Evolutionary conservation across 1,284 basidiomycete genomes (phyloP).

Genomic region (Ustilago cynodontis): DNA sequence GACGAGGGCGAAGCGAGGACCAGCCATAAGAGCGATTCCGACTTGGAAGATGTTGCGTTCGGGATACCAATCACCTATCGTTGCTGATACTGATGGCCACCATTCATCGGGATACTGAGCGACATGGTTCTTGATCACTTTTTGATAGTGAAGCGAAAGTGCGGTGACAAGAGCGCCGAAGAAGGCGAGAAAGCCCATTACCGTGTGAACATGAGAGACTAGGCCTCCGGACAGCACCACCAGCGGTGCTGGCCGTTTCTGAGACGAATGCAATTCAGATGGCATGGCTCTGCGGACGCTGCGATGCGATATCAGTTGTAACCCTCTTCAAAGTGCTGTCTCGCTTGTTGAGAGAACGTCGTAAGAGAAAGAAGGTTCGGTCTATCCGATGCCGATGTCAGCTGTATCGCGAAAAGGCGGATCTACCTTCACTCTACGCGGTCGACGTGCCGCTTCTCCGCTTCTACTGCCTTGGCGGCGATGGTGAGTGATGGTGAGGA

Average conservation of each 20-base stretch:
- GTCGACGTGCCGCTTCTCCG: too few species aligned
- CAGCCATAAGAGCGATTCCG: conserved; percentile 79
- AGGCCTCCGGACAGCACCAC: conserved; percentile 54
- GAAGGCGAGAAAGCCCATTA: conserved; percentile 80
- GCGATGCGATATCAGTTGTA: too few species aligned
- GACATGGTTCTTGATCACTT: conserved; percentile 88
- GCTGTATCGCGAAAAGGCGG: too few species aligned
- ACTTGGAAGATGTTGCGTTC: conserved; percentile 90
- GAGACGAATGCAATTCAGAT: conserved; percentile 35
- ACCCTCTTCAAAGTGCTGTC: too few species aligned
- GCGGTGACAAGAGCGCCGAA: conserved; percentile 78
- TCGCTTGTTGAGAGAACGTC: not conserved
- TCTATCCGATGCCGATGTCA: not conserved
- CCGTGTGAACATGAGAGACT: conserved; percentile 75
- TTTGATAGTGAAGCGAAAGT: conserved; percentile 81
- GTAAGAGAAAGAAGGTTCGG: not conserved
- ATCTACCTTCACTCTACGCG: too few species aligned
- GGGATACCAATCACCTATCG: conserved; percentile 87
- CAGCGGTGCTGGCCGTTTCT: conserved; percentile 35
- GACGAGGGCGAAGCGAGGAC: conserved; percentile 84
- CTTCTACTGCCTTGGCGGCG: not conserved
- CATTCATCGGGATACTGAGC: conserved; percentile 87
- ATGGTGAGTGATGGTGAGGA: not conserved
- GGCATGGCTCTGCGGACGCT: conserved; percentile 29
- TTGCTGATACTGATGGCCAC: conserved; percentile 92